Percentiles rank a stretch among this genome's conserved stretches.
phyloP scores from a whole-genome alignment of 2,329 filamentous ascomycete species.

The Exophiala sideris region DNA sequence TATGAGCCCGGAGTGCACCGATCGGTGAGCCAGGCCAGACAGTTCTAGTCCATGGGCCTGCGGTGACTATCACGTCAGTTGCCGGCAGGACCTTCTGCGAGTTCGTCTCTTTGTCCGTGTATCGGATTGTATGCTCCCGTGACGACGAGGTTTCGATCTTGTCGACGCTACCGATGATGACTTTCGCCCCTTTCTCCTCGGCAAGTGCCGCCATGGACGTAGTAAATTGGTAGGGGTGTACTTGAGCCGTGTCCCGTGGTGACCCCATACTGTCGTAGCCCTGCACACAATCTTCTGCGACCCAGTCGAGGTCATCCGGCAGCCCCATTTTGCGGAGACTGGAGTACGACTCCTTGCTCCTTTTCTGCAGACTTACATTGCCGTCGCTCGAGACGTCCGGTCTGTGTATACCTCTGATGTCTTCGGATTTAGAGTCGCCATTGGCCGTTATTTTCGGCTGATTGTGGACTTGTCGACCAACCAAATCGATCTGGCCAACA shows the following conservation, averaged over 20 bases:
- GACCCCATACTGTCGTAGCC: slow-evolving; percentile 82
- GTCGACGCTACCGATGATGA: slow-evolving; percentile 68
- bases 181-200: slow-evolving; percentile 62
- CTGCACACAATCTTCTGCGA: slow-evolving; percentile 63
- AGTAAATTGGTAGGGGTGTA: slow-evolving; percentile 90
- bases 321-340: slow-evolving; percentile 58
- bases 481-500: slow-evolving; percentile 64
- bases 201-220: slow-evolving; percentile 77
- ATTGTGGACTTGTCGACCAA: slow-evolving; percentile 36
- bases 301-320: slow-evolving; percentile 80
- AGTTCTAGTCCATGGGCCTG: slow-evolving; percentile 59
- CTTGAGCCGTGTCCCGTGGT: slow-evolving; percentile 79
- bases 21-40: slow-evolving; percentile 57
- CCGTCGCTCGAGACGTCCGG: slow-evolving; percentile 21
- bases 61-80: slow-evolving; percentile 58
- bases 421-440: slow-evolving; percentile 29
- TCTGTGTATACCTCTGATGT: slow-evolving; percentile 26
- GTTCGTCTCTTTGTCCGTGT: slow-evolving; percentile 52
- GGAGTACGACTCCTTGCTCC: slow-evolving; percentile 49
- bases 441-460: slow-evolving; percentile 29
- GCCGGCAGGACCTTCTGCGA: slow-evolving; percentile 52
- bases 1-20: slow-evolving; percentile 59
- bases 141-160: slow-evolving; percentile 45
- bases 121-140: slow-evolving; percentile 52
- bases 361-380: slow-evolving; percentile 54